Base-by-base conservation (phyloP, 768 basidiomycete genomes). In the Mycena rosella region DNA sequence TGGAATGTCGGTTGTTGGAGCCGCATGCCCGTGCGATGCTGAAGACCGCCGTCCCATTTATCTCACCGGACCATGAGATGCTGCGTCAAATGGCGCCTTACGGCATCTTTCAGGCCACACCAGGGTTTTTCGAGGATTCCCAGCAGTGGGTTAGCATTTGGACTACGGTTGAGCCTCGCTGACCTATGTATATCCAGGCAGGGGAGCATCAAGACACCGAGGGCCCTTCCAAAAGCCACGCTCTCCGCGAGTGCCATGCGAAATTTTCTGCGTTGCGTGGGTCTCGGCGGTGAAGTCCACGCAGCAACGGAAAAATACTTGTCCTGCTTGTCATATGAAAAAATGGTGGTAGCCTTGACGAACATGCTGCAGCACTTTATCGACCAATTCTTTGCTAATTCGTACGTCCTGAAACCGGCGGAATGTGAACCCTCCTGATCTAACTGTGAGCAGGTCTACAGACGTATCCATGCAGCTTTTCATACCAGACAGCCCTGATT, bases 1-100 rank as follows among this genome's bases (percentile, higher is more conserved):
- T 60, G 13, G 58, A 60, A 49, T 14, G 42, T 18, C 58, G 58
- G 10, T 38, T 49, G 7, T 27, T 60, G 47, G 58, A 36, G 47
- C 17, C 36, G 45, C 47, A 60, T 38, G 47, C 26, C 1, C 5
- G 10, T 11, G 13, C 47, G 17, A 60, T 60, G 58, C 26, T 60
- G 9, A 34, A 60, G 9, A n/a, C n/a, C n/a, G n/a, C n/a, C n/a
- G n/a, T 48, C 14, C 15, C 15, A n/a, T n/a, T 44, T 18, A 5
- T n/a, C 10, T 38, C 38, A 38, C n/a, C n/a, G n/a, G n/a, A n/a
- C n/a, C n/a, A n/a, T n/a, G n/a, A n/a, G n/a, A n/a, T n/a, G n/a
- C n/a, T n/a, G n/a, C n/a, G n/a, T n/a, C n/a, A n/a, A n/a, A n/a
- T n/a, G n/a, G n/a, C n/a, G n/a, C n/a, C n/a, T n/a, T n/a, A n/a